Evolutionary conservation across 2,329 filamentous ascomycete genomes (phyloP).

Genomic region (Xylariaceae sp.): DNA sequence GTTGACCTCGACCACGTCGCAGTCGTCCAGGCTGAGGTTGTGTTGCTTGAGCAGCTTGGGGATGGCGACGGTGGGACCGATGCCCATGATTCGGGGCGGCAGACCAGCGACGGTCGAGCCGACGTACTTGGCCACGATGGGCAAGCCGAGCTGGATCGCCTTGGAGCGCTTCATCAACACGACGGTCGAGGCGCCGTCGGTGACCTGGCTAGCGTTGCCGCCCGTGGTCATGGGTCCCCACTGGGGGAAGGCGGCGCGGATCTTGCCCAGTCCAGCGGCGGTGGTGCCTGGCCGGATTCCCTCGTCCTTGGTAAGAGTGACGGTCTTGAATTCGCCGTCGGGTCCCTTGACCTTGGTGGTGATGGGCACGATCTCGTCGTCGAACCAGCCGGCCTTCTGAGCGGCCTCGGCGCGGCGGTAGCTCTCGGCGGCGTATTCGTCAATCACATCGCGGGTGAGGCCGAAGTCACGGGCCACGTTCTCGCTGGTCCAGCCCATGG

Average conservation of each 20-base stretch:
- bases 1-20: conserved; percentile 91
- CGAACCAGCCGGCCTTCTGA: conserved; percentile 86
- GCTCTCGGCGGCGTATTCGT: conserved; percentile 79
- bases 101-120: conserved; percentile 87
- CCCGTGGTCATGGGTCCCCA: conserved; percentile 84
- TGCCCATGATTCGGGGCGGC: conserved; percentile 93
- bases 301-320: conserved; percentile 81
- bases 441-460: conserved; percentile 73
- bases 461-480: conserved; percentile 91
- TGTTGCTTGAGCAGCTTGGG: conserved; percentile 80
- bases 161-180: conserved; percentile 92
- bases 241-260: conserved; percentile 83
- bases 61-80: conserved; percentile 69
- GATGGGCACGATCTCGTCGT: conserved; percentile 92
- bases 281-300: conserved; percentile 89
- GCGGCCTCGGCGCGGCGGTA: conserved; percentile 83
- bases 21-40: conserved; percentile 71
- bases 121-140: conserved; percentile 91
- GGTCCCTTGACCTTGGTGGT: conserved; percentile 75
- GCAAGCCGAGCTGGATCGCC: conserved; percentile 79
- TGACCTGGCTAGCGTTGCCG: conserved; percentile 91
- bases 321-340: conserved; percentile 70
- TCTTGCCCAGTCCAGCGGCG: conserved; percentile 72
- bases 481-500: conserved; percentile 98
- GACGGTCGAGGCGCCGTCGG: conserved; percentile 84